Percentiles rank a stretch among this genome's conserved stretches.
phyloP scores from a whole-genome alignment of 2,329 filamentous ascomycete species.

The Nigrospora sphaerica region DNA sequence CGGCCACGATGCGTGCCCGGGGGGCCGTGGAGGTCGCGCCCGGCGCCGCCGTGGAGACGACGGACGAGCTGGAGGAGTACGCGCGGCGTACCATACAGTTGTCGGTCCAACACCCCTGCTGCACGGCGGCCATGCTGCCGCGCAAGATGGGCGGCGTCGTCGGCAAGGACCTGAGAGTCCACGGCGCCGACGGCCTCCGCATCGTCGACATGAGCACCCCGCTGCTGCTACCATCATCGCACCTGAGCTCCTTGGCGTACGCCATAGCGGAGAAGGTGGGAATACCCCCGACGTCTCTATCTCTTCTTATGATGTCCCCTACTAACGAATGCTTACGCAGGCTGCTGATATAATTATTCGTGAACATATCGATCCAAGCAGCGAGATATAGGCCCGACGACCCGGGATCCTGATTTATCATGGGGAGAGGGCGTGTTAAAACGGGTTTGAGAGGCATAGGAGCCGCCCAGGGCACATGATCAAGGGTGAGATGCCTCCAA shows the following conservation, averaged over 20 bases:
- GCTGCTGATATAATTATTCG: background rate
- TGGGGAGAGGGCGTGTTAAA: too few species aligned
- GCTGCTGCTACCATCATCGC: background rate
- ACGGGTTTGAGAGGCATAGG: too few species aligned
- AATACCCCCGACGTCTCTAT: background rate
- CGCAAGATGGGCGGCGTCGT: background rate
- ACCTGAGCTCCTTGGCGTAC: background rate
- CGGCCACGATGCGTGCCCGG: slow-evolving; percentile 1
- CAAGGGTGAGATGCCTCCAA: too few species aligned
- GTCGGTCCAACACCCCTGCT: background rate
- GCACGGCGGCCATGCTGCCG: slow-evolving; percentile 1
- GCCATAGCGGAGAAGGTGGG: background rate
- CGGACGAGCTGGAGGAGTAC: background rate
- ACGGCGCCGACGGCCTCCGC: background rate
- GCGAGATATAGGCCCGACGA: too few species aligned
- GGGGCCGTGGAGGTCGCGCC: slow-evolving; percentile 7
- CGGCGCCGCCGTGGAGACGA: slow-evolving; percentile 8
- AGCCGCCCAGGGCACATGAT: too few species aligned
- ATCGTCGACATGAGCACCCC: background rate
- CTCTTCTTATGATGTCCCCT: background rate
- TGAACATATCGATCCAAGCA: too few species aligned
- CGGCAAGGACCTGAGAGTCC: background rate
- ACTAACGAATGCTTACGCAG: background rate
- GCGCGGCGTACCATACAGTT: too few species aligned
- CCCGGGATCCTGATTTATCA: too few species aligned